Evolutionary conservation across 2,329 filamentous ascomycete species (phyloP).

Genomic region (Alternaria arbusti): DNA sequence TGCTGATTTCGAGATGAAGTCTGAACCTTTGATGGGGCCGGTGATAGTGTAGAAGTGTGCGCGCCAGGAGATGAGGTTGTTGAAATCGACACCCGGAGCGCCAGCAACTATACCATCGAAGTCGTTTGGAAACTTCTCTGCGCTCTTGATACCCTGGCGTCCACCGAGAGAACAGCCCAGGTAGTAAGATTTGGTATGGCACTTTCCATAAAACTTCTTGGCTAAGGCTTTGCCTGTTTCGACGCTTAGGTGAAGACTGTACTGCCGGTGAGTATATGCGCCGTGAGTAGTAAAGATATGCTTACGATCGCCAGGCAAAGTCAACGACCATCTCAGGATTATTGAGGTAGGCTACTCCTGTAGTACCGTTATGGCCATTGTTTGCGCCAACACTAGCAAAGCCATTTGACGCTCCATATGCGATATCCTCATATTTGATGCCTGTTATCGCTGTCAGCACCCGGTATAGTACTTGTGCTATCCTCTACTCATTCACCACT

Average conservation of each 20-base stretch:
- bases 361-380: constrained; percentile 53
- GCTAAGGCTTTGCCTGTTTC: constrained; percentile 48
- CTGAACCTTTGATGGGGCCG: constrained; percentile 22
- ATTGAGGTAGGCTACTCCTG: constrained; percentile 52
- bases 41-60: constrained; percentile 41
- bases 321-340: constrained; percentile 56
- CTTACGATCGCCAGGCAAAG: constrained; percentile 54
- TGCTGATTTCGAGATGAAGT: constrained; percentile 26
- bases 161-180: constrained; percentile 45
- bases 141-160: constrained; percentile 38
- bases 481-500: no score
- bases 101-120: constrained; percentile 46
- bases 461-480: no score
- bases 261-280: not conserved
- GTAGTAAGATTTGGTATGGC: constrained; percentile 49
- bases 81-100: constrained; percentile 40
- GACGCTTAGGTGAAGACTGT: constrained; percentile 48
- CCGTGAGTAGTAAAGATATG: no score
- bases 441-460: no score
- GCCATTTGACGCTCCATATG: constrained; percentile 45
- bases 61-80: constrained; percentile 37
- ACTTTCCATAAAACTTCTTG: constrained; percentile 46
- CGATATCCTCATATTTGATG: constrained; percentile 49
- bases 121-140: constrained; percentile 39
- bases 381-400: constrained; percentile 51